These are phyloP conservation scores for Fusarium sp. DNA, from an alignment of 2,329 filamentous ascomycete species.

Conservation along the genomic window DNA sequence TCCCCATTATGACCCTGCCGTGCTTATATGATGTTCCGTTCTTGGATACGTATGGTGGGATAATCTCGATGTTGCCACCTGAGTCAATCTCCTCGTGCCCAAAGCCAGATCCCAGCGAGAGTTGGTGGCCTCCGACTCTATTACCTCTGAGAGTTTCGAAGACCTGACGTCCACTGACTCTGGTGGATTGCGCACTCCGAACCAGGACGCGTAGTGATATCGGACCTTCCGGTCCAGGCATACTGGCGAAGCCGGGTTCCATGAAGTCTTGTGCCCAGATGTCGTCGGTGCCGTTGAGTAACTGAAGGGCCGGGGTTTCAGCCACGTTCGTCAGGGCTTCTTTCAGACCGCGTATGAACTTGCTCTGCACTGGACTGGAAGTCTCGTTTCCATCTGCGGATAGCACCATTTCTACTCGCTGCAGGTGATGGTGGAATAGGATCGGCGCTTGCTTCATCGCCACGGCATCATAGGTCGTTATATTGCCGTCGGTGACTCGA, in stretches of 20 bases:
- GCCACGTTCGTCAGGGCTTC: too few species aligned
- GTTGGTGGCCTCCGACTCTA: conserved; percentile 46
- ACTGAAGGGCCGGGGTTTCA: neutral
- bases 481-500: conserved; percentile 10
- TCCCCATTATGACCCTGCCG: neutral
- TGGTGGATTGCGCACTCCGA: conserved; percentile 43
- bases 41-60: neutral
- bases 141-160: conserved; percentile 44
- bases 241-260: conserved; percentile 54
- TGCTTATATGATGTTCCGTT: neutral
- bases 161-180: conserved; percentile 47
- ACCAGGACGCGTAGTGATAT: conserved; percentile 50
- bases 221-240: conserved; percentile 52
- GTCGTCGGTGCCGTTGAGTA: conserved; percentile 39
- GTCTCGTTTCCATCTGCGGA: neutral
- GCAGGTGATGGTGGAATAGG: conserved; percentile 52
- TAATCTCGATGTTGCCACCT: conserved; percentile 38
- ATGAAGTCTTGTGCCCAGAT: conserved; percentile 56
- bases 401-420: conserved; percentile 45
- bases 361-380: neutral
- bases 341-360: too few species aligned
- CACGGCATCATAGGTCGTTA: conserved; percentile 41
- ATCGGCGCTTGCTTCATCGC: conserved; percentile 52
- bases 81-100: too few species aligned
- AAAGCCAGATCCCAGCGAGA: conserved; percentile 30